Evolutionary conservation across 2,329 filamentous ascomycete genomes (phyloP).

Genomic region (Alternaria panax): DNA sequence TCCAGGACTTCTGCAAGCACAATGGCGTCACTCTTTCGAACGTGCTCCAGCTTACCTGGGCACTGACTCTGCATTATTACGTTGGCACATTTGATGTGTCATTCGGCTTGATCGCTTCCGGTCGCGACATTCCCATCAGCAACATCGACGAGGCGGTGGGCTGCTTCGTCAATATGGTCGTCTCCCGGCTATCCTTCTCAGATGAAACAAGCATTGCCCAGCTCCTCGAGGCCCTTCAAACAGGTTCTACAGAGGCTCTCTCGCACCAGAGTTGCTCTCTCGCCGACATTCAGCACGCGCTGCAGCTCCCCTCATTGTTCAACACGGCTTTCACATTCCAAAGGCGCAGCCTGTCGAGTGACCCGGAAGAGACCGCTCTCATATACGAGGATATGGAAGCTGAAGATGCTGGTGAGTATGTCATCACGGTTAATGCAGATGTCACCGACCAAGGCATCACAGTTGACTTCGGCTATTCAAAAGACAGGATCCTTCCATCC

Average conservation of each 20-base stretch:
- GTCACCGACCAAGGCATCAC: slow-evolving; percentile 38
- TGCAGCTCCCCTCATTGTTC: slow-evolving; percentile 45
- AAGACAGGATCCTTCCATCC: slow-evolving; percentile 33
- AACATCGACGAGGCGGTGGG: slow-evolving; percentile 60
- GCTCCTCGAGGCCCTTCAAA: slow-evolving; percentile 55
- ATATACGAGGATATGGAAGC: slow-evolving; percentile 45
- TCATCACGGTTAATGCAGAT: slow-evolving; percentile 46
- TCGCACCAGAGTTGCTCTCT: slow-evolving; percentile 59
- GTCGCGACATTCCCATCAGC: slow-evolving; percentile 60
- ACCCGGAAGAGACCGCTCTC: slow-evolving; percentile 36
- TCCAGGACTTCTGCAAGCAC: slow-evolving; percentile 50
- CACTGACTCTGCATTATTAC: slow-evolving; percentile 58
- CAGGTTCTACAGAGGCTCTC: slow-evolving; percentile 57
- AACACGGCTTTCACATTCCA: slow-evolving; percentile 50
- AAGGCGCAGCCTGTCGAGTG: slow-evolving; percentile 33
- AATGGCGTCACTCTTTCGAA: slow-evolving; percentile 58
- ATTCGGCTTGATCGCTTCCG: slow-evolving; percentile 63
- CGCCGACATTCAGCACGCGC: slow-evolving; percentile 47
- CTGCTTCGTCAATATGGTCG: slow-evolving; percentile 64
- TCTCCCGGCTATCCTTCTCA: slow-evolving; percentile 56
- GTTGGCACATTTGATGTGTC: slow-evolving; percentile 58
- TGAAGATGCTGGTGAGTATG: slow-evolving; percentile 47
- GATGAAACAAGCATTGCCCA: slow-evolving; percentile 48
- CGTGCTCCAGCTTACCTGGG: slow-evolving; percentile 62
- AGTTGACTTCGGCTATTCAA: slow-evolving; percentile 45